Percentiles rank a stretch among this genome's conserved stretches.
Evolutionary conservation across 2,329 filamentous ascomycete genomes (phyloP).

Genomic region (Calonectria naviculata): DNA sequence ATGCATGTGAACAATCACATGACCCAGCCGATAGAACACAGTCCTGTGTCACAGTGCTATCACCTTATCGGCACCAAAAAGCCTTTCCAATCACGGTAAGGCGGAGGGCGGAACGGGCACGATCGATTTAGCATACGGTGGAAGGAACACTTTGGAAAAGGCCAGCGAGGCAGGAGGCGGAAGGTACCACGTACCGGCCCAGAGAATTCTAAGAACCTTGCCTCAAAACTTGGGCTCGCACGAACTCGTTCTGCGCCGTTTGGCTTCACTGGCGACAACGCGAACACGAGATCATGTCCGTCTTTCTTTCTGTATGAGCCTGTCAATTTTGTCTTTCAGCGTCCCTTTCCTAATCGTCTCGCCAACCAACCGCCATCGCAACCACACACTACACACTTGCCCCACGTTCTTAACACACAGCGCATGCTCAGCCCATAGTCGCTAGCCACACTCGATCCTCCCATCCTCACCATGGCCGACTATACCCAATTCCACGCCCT

Average conservation of each 20-base stretch:
- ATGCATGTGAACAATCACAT: constrained; percentile 31
- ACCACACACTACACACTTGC: constrained; percentile 25
- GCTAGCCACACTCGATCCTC: constrained; percentile 32
- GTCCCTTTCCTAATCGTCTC: constrained; percentile 14
- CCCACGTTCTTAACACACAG: constrained; percentile 42
- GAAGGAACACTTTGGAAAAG: constrained; percentile 41
- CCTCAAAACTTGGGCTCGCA: constrained; percentile 24
- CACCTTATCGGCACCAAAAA: not conserved
- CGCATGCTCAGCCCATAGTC: constrained; percentile 42
- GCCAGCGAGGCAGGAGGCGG: constrained; percentile 42
- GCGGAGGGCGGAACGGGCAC: constrained; percentile 35
- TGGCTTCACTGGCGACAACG: constrained; percentile 22
- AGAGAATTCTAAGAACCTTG: constrained; percentile 11
- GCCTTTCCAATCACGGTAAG: constrained; percentile 40
- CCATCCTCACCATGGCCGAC: constrained; percentile 60
- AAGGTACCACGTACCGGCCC: constrained; percentile 15
- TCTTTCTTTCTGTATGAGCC: constrained; percentile 34
- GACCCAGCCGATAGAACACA: constrained; percentile 36
- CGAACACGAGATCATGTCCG: constrained; percentile 35
- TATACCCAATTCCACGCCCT: constrained; percentile 67
- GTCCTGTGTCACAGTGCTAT: constrained; percentile 30
- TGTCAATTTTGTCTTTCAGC: constrained; percentile 32
- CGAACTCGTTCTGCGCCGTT: constrained; percentile 14
- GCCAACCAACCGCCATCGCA: constrained; percentile 19
- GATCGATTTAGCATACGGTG: constrained; percentile 35